A percentile compares a stretch with the other conserved stretches of the same genome.
Evolutionary conservation across 345 rosid species (phyloP).

Genomic region (Populus simonii): DNA sequence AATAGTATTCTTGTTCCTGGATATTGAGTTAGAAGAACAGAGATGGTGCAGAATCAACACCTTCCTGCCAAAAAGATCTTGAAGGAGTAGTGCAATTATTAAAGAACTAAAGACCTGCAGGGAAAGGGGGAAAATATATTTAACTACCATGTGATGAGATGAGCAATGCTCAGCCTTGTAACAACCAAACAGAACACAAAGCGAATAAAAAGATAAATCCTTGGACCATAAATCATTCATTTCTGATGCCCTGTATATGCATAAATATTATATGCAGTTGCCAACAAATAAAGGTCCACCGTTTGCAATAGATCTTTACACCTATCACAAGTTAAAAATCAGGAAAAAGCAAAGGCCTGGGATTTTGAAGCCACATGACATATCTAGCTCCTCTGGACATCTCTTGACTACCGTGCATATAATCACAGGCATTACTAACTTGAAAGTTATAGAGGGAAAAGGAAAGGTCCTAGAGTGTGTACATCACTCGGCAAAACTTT

Average conservation of each 20-base stretch:
- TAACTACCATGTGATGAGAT: not conserved
- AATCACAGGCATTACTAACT: not conserved
- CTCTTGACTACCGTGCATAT: not conserved
- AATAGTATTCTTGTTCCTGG: not conserved
- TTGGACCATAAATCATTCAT: not conserved
- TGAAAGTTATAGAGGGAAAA: not conserved
- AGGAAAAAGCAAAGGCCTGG: not conserved
- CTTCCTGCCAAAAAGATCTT: not conserved
- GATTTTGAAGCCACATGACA: not conserved
- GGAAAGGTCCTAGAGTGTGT: not conserved
- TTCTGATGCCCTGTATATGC: not conserved
- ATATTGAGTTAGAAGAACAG: not conserved
- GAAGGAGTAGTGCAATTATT: not conserved
- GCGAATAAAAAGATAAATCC: not conserved
- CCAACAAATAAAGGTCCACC: slow-evolving; percentile 3
- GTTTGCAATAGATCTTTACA: not conserved
- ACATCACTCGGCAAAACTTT: not conserved
- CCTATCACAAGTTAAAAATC: not conserved
- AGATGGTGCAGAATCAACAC: not conserved
- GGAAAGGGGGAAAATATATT: slow-evolving; percentile 1
- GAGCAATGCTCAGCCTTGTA: not conserved
- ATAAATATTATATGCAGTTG: not conserved
- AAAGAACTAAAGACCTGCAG: slow-evolving; percentile 14
- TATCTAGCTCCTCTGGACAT: not conserved
- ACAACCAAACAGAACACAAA: not conserved